phyloP scores from a whole-genome alignment of 768 basidiomycete genomes.

The Psilocybe cyanescens region DNA sequence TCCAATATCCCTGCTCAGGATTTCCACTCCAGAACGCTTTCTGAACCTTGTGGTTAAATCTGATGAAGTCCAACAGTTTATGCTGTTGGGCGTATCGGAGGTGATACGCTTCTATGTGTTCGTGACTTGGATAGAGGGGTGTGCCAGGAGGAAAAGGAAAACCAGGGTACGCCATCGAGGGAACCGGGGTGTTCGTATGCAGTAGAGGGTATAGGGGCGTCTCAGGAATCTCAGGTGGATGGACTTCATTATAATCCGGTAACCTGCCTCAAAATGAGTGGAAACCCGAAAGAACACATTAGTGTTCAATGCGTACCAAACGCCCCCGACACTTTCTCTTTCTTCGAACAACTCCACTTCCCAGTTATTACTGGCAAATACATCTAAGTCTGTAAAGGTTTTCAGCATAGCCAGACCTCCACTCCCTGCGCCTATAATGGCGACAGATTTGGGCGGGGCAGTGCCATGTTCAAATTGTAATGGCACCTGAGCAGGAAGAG shows the following conservation, averaged over 20 bases:
- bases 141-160: conserved; percentile 56
- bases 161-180: conserved; percentile 60
- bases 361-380: conserved; percentile 38
- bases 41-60: conserved; percentile 45
- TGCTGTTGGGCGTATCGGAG: conserved; percentile 40
- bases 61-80: conserved; percentile 42
- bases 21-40: conserved; percentile 48
- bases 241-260: conserved; percentile 31
- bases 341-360: conserved; percentile 59
- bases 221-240: conserved; percentile 53
- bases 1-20: conserved; percentile 44
- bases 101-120: conserved; percentile 51
- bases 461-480: conserved; percentile 11
- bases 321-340: conserved; percentile 54
- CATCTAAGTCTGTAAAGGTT: conserved; percentile 50
- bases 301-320: conserved; percentile 44
- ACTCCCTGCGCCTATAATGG: conserved; percentile 61
- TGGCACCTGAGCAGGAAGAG: conserved; percentile 21
- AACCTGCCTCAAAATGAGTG: conserved; percentile 26
- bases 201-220: conserved; percentile 59
- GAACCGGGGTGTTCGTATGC: conserved; percentile 57
- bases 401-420: conserved; percentile 58
- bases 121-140: conserved; percentile 52
- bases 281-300: not conserved
- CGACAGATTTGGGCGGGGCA: conserved; percentile 47